Evolutionary conservation across 2,329 filamentous ascomycete genomes (phyloP).

Genomic region (Trichoderma gracile): DNA sequence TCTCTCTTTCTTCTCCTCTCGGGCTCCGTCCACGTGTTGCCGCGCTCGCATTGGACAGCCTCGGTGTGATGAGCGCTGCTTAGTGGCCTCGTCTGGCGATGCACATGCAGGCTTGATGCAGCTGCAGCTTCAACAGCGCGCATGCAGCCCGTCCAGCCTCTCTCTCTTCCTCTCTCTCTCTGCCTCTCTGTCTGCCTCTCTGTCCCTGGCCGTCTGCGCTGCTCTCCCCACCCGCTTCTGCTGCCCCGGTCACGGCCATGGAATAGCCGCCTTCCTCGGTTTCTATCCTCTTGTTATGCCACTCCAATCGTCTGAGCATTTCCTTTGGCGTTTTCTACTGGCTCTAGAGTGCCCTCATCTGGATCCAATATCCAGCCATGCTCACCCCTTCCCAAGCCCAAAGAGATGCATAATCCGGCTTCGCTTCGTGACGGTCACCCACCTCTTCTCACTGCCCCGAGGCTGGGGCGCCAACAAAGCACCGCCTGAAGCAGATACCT

Average conservation of each 20-base stretch:
- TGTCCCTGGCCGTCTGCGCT: neutral
- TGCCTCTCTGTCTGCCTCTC: too few species aligned
- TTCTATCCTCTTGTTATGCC: neutral
- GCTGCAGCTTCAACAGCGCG: conserved; percentile 10
- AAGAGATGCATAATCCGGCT: neutral
- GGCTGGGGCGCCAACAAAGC: conserved; percentile 14
- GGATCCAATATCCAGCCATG: neutral
- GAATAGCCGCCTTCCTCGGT: neutral
- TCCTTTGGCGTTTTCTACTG: neutral
- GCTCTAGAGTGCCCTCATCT: neutral
- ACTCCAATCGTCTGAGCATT: neutral
- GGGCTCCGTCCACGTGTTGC: conserved; percentile 6
- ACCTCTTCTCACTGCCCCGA: neutral
- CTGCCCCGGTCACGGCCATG: neutral
- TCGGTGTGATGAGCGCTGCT: conserved; percentile 16
- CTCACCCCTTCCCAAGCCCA: neutral
- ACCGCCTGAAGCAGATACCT: neutral
- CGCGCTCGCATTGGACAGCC: neutral
- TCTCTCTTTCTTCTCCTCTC: too few species aligned
- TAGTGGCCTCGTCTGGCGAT: neutral
- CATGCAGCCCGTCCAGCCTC: conserved; percentile 15
- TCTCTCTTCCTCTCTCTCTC: too few species aligned
- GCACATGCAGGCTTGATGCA: neutral
- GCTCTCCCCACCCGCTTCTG: conserved; percentile 11
- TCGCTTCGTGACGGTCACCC: neutral